Conservation (phyloP, 78 protist genomes). For the slime mould (Dictyostelium discoideum) region dicty_2.7 NC_007090.3:2543001-2543500, state of each 20-base stretch:
- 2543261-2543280: constrained; percentile 64
- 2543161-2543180: constrained; percentile 75
- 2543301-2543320: constrained; percentile 40
- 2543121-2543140: constrained; percentile 55
- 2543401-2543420: not conserved
- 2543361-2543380: not conserved
- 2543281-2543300: constrained; percentile 60
- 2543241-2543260: constrained; percentile 20
- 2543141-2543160: constrained; percentile 34
- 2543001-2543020: not conserved
- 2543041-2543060: constrained; percentile 40
- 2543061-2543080: not conserved
- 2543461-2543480: too few relatives aligned
- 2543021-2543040: constrained; percentile 6
- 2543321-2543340: not conserved
- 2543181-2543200: not conserved
- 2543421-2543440: not conserved
- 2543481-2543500: not conserved
- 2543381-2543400: not conserved
- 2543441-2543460: not conserved
- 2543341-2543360: not conserved
- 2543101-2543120: constrained; percentile 10
- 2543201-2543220: constrained; percentile 33
- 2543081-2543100: not conserved
- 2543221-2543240: constrained; percentile 9